Evolutionary conservation across 2,329 filamentous ascomycete species (phyloP), one percentile per base, ranked within the genome.

Genomic region (Cadophora malorum): DNA sequence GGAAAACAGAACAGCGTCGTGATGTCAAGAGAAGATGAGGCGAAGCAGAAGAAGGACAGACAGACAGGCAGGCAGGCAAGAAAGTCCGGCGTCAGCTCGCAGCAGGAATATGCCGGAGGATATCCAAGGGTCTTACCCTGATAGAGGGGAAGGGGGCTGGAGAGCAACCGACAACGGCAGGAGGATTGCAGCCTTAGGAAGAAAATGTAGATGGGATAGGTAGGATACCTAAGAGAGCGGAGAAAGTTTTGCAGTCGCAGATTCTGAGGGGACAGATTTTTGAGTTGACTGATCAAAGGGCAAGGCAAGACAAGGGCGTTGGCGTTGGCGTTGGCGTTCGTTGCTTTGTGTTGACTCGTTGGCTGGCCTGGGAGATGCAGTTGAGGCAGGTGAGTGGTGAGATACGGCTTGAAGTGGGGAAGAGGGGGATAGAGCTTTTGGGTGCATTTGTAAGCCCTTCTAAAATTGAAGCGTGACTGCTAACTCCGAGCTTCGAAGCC

Each of bases 41-140:
- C 56, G 33, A 59, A 45, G 56, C 14, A 59, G 21, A 45, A 25
- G 16, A 33, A 25, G n/a, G 45, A 49, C 16, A 62, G 41, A 28
- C 19, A 45, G 31, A 53, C 47, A 63, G 61, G 31, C 47, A 23
- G 19, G 35, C 33, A 35, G 38, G 28, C 21, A 49, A 35, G 25
- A n/a, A 19, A 38, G 31, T n/a, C 33, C 55, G 38, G 58, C 23
- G 58, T 47, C 23, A 47, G 35, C 58, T 61, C 25, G 35, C 25
- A 33, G 61, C 23, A 53, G 61, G 49, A 63, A 63, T 62, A 62
- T 62, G 59, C 59, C 59, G 59, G 14, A 41, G 41, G 38, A 62
- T 62, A 59, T 59, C 56, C 56, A 59, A 59, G 35, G 56, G 56
- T 28, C 56, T 59, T 23, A 41, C 56, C 56, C 56, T 25, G 33